Conservation (phyloP, 768 basidiomycete genomes). For the Rossbeevera mucosa region DNA sequence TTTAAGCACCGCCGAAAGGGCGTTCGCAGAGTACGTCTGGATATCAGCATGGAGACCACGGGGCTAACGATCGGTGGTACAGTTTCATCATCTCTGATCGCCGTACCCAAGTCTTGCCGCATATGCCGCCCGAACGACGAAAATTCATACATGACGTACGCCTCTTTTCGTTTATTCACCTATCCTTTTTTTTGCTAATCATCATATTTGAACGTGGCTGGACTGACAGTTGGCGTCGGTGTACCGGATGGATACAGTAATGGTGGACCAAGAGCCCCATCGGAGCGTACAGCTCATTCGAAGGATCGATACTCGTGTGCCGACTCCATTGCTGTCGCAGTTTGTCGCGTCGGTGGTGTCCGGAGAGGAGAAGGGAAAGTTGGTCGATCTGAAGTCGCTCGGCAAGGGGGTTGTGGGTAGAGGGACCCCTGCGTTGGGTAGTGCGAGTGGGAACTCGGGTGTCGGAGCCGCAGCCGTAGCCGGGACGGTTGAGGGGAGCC, state of each 20-base stretch:
- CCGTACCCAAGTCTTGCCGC: constrained; percentile 68
- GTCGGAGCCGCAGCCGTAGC: no score
- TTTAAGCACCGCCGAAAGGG: constrained; percentile 68
- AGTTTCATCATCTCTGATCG: constrained; percentile 71
- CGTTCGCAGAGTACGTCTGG: constrained; percentile 65
- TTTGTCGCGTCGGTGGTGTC: constrained; percentile 28
- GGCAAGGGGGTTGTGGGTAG: not conserved
- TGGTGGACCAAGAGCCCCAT: constrained; percentile 90
- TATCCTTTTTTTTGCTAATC: not conserved
- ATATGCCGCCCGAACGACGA: constrained; percentile 74
- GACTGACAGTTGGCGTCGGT: constrained; percentile 59
- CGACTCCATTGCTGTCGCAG: constrained; percentile 63
- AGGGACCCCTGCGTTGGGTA: not conserved
- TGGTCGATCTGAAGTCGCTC: constrained; percentile 48
- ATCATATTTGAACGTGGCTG: not conserved
- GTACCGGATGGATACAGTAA: constrained; percentile 79
- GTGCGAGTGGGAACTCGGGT: not conserved
- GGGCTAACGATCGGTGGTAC: not conserved
- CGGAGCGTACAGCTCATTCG: constrained; percentile 80
- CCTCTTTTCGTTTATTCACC: not conserved
- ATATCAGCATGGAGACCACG: no score
- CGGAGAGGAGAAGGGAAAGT: constrained; percentile 49
- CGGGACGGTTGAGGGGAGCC: not conserved
- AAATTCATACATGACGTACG: constrained; percentile 79
- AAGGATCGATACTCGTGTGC: constrained; percentile 77